phyloP scores from a whole-genome alignment of 2,329 filamentous ascomycete species.

The Claviceps humidiphila region DNA sequence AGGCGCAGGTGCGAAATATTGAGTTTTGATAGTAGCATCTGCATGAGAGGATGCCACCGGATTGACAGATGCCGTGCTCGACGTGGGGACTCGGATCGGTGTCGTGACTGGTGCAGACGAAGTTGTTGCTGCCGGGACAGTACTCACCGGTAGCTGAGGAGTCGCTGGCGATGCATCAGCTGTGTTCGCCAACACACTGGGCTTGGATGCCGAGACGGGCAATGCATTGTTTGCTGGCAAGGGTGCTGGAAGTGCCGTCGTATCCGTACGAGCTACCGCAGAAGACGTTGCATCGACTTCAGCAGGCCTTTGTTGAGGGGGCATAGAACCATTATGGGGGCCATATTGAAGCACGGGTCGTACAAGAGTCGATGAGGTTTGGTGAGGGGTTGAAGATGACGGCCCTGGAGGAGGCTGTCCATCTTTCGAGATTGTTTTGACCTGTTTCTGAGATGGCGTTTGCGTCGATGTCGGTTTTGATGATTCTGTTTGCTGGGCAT shows the following conservation, averaged over 20 bases:
- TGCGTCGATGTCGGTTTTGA: not conserved
- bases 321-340: conserved; percentile 49
- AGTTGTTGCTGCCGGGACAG: not conserved
- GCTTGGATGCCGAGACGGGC: not conserved
- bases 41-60: conserved; percentile 7
- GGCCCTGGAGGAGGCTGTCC: not conserved
- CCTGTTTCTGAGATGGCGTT: conserved; percentile 12
- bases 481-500: conserved; percentile 8
- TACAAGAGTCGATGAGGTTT: conserved; percentile 8
- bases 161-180: not conserved
- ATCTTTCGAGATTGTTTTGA: not conserved
- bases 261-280: conserved; percentile 11
- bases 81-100: not conserved
- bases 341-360: conserved; percentile 54
- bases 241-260: conserved; percentile 8
- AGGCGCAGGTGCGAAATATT: not conserved
- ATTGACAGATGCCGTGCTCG: conserved; percentile 7
- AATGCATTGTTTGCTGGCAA: not conserved
- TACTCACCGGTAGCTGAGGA: not conserved
- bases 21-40: not conserved
- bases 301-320: conserved; percentile 30
- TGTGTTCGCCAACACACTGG: not conserved
- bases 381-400: not conserved
- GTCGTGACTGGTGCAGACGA: not conserved
- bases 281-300: conserved; percentile 10